These are phyloP conservation scores for Mycena rebaudengoi DNA, from an alignment of 768 basidiomycete species.

Conservation along the genomic window DNA sequence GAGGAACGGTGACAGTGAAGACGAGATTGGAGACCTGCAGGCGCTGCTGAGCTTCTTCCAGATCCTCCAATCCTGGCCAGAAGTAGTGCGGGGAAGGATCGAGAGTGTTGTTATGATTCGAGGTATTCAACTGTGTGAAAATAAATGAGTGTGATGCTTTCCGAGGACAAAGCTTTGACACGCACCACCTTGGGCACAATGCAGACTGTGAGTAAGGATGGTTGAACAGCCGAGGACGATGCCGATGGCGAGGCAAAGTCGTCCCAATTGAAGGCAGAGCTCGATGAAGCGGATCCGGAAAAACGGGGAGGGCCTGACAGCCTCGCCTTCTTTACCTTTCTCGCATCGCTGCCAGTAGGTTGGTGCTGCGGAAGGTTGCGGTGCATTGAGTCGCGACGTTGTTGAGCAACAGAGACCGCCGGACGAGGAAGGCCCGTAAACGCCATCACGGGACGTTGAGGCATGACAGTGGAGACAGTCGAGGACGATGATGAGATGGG, in stretches of 20 bases:
- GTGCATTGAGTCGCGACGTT: not conserved
- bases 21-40: not conserved
- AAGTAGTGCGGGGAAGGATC: not conserved
- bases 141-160: not conserved
- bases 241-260: not conserved
- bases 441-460: too few species aligned
- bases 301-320: not conserved
- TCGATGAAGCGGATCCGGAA: too few species aligned
- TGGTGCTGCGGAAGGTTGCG: not conserved
- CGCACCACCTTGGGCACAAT: not conserved
- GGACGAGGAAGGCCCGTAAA: too few species aligned
- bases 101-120: not conserved
- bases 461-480: too few species aligned
- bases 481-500: too few species aligned
- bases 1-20: not conserved
- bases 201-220: not conserved
- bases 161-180: not conserved
- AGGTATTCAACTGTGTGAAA: not conserved
- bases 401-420: too few species aligned
- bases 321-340: not conserved
- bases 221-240: not conserved
- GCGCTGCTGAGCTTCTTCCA: not conserved
- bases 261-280: not conserved
- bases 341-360: not conserved
- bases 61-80: not conserved